Conservation (phyloP, 2,329 filamentous ascomycete species). For the Penicillium griseofulvum region DNA sequence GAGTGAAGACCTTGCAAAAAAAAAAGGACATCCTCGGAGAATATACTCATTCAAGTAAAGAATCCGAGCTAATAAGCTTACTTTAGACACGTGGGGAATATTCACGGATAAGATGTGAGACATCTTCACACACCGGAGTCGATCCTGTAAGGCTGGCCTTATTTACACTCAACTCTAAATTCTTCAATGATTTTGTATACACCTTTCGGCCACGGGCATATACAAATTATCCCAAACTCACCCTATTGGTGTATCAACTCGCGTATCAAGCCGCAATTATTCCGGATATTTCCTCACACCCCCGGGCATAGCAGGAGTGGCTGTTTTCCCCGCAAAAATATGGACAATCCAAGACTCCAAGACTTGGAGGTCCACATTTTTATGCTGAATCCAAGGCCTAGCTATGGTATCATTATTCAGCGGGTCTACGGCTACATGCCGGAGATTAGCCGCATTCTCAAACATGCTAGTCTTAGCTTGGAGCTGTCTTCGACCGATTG, state of each 20-base stretch:
- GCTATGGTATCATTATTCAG: background rate
- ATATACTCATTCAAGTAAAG: slow-evolving; percentile 4
- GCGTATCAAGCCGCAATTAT: background rate
- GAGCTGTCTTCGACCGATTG: background rate
- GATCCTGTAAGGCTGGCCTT: slow-evolving; percentile 1
- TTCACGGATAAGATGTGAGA: slow-evolving; percentile 17
- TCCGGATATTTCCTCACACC: background rate
- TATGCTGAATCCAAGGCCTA: background rate
- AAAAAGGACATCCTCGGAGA: background rate
- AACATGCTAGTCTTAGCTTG: background rate
- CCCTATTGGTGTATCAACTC: background rate
- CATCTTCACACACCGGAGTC: slow-evolving; percentile 16
- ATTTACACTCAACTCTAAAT: slow-evolving; percentile 6
- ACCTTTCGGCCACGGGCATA: background rate
- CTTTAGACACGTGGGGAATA: slow-evolving; percentile 16
- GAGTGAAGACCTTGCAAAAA: background rate
- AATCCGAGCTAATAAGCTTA: slow-evolving; percentile 4
- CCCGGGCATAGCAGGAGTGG: background rate
- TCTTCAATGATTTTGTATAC: background rate
- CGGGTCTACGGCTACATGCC: background rate
- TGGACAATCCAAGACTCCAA: background rate
- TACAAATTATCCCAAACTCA: background rate
- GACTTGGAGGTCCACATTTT: background rate
- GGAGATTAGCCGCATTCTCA: slow-evolving; percentile 2
- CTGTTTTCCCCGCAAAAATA: slow-evolving; percentile 8